phyloP scores from a whole-genome alignment of 1,139 yeast species.

The Nakaseomyces delphensis region DNA sequence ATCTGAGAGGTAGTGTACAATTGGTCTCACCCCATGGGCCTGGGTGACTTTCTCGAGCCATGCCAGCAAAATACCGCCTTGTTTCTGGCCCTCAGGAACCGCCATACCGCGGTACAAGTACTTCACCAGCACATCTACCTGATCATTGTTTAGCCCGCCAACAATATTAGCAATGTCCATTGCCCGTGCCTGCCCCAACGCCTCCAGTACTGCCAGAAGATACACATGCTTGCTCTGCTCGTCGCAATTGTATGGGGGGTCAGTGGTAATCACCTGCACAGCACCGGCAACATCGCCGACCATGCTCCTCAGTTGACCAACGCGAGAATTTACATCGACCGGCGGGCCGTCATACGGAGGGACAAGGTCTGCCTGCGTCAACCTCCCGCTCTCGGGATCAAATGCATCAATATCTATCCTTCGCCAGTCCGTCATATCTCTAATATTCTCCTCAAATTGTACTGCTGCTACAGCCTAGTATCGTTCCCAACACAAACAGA shows the following conservation, averaged over 20 bases:
- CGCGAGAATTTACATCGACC: constrained; percentile 38
- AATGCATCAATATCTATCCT: constrained; percentile 86
- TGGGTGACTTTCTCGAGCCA: constrained; percentile 93
- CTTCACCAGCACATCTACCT: constrained; percentile 73
- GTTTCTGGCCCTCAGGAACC: constrained; percentile 66
- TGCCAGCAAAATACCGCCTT: constrained; percentile 73
- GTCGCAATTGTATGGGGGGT: constrained; percentile 79
- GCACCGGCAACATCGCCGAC: constrained; percentile 70
- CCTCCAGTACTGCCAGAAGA: constrained; percentile 59
- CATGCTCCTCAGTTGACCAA: constrained; percentile 51
- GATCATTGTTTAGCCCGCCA: constrained; percentile 48
- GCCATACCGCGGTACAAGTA: constrained; percentile 83
- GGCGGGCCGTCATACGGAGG: constrained; percentile 40
- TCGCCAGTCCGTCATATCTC: constrained; percentile 45
- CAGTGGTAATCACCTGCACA: constrained; percentile 49
- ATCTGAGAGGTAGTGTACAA: constrained; percentile 78
- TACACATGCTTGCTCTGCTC: constrained; percentile 34
- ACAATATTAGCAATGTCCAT: constrained; percentile 59
- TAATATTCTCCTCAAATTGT: too few species aligned
- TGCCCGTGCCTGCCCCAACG: constrained; percentile 66
- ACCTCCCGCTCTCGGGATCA: constrained; percentile 65
- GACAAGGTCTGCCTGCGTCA: constrained; percentile 54
- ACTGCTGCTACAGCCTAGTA: too few species aligned
- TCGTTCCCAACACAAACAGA: background rate
- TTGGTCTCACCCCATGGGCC: constrained; percentile 78